These are phyloP conservation scores for Kodamaea plutei DNA, from an alignment of 1,139 yeast species.

Conservation along the genomic window DNA sequence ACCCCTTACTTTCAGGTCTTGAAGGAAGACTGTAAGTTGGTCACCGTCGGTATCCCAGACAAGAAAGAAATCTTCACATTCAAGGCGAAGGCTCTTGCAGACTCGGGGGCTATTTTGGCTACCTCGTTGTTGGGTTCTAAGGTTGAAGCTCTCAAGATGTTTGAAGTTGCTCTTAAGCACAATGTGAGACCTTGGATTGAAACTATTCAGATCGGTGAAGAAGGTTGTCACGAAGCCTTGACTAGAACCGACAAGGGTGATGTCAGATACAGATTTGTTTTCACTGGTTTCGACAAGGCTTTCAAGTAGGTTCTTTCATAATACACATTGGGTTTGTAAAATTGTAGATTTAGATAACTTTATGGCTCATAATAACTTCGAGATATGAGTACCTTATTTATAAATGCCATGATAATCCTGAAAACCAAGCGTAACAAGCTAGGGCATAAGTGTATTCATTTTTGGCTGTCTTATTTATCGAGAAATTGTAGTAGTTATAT, in stretches of 20 bases:
- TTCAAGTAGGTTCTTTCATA: conserved; percentile 8
- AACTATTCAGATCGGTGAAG: conserved; percentile 35
- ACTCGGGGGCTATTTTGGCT: conserved; percentile 28
- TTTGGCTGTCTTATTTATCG: too few relatives aligned
- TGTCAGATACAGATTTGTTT: conserved; percentile 19
- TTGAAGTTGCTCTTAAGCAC: conserved; percentile 37
- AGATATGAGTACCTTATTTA: too few relatives aligned
- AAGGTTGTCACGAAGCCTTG: conserved; percentile 26
- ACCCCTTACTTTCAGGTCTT: conserved; percentile 29
- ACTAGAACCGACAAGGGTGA: conserved; percentile 26
- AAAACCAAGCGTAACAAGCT: too few relatives aligned
- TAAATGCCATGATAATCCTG: too few relatives aligned
- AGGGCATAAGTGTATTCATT: too few relatives aligned
- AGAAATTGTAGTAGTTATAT: too few relatives aligned
- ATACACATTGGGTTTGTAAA: too few relatives aligned
- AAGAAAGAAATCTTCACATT: conserved; percentile 22
- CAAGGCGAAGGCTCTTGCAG: conserved; percentile 26
- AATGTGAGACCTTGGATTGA: conserved; percentile 42
- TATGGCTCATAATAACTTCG: too few relatives aligned
- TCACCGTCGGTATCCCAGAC: conserved; percentile 54
- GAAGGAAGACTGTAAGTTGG: conserved; percentile 44
- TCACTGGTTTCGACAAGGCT: conserved; percentile 12
- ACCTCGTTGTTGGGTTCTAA: conserved; percentile 36
- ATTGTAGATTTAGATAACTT: too few relatives aligned
- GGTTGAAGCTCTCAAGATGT: conserved; percentile 35